A percentile compares a stretch with the other conserved stretches of the same genome.
Conservation (phyloP, 2,329 filamentous ascomycete species). For the Diatrype stigma region DNA sequence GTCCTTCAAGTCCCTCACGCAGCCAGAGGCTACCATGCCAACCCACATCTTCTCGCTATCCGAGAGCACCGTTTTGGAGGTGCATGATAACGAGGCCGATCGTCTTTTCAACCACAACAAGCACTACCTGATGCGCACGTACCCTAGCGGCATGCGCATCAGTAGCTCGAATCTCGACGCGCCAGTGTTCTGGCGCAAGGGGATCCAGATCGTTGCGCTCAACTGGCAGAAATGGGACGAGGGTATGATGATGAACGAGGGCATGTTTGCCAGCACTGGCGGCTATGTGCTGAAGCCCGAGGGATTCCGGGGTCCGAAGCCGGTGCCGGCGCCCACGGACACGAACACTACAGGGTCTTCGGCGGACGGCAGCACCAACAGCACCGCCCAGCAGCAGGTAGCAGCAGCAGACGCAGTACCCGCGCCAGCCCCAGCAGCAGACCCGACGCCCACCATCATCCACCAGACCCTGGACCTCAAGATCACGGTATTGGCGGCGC, state of each 20-base stretch:
- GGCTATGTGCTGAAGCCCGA: slow-evolving; percentile 84
- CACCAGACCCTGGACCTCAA: slow-evolving; percentile 63
- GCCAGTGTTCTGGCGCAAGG: slow-evolving; percentile 78
- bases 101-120: slow-evolving; percentile 77
- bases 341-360: background rate
- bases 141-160: slow-evolving; percentile 78
- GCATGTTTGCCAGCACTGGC: slow-evolving; percentile 79
- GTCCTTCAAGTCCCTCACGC: slow-evolving; percentile 73
- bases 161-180: slow-evolving; percentile 85
- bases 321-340: slow-evolving; percentile 8
- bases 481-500: slow-evolving; percentile 72
- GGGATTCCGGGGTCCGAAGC: slow-evolving; percentile 41
- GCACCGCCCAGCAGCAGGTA: background rate
- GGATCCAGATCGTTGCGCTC: slow-evolving; percentile 84
- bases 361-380: background rate
- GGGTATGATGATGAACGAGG: slow-evolving; percentile 94
- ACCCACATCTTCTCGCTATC: slow-evolving; percentile 67
- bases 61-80: slow-evolving; percentile 60
- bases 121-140: slow-evolving; percentile 79
- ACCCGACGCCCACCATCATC: slow-evolving; percentile 32
- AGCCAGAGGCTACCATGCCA: slow-evolving; percentile 64
- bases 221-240: slow-evolving; percentile 93
- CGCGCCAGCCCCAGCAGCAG: slow-evolving; percentile 10
- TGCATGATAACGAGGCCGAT: slow-evolving; percentile 44
- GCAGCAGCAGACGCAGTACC: slow-evolving; percentile 10